Evolutionary conservation across 1,284 basidiomycete genomes (phyloP).

Genomic region (Waitea zeae): DNA sequence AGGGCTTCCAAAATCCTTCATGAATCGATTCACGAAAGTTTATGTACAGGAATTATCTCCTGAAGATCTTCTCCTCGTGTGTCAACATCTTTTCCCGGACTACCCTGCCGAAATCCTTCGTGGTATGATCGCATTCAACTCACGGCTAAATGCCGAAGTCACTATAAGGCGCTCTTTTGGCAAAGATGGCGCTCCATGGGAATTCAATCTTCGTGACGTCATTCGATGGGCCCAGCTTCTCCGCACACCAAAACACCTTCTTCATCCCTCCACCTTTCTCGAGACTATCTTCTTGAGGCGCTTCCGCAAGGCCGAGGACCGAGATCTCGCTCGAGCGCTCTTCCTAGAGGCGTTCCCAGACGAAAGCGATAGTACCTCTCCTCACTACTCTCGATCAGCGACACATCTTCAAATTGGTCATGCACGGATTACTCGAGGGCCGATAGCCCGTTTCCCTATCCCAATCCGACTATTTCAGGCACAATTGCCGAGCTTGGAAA

Average conservation of each 20-base stretch:
- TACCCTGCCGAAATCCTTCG: constrained; percentile 36
- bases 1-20: constrained; percentile 92
- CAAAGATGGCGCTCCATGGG: constrained; percentile 86
- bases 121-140: constrained; percentile 80
- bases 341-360: constrained; percentile 51
- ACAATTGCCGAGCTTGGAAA: constrained; percentile 58
- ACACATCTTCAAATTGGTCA: constrained; percentile 71
- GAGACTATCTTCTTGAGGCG: constrained; percentile 70
- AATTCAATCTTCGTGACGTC: constrained; percentile 95
- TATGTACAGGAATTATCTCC: constrained; percentile 79
- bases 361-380: constrained; percentile 19
- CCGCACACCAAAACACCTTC: constrained; percentile 14
- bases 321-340: constrained; percentile 35
- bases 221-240: constrained; percentile 77
- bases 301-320: constrained; percentile 65
- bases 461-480: too few species aligned
- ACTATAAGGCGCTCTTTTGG: constrained; percentile 58
- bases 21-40: constrained; percentile 97
- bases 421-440: constrained; percentile 29
- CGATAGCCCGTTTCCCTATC: too few species aligned
- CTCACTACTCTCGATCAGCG: too few species aligned
- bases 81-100: constrained; percentile 56
- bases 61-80: constrained; percentile 71
- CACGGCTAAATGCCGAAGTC: constrained; percentile 54
- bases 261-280: constrained; percentile 49